phyloP scores from a whole-genome alignment of 1,284 basidiomycete genomes.

The Irpex rosettiformis region DNA sequence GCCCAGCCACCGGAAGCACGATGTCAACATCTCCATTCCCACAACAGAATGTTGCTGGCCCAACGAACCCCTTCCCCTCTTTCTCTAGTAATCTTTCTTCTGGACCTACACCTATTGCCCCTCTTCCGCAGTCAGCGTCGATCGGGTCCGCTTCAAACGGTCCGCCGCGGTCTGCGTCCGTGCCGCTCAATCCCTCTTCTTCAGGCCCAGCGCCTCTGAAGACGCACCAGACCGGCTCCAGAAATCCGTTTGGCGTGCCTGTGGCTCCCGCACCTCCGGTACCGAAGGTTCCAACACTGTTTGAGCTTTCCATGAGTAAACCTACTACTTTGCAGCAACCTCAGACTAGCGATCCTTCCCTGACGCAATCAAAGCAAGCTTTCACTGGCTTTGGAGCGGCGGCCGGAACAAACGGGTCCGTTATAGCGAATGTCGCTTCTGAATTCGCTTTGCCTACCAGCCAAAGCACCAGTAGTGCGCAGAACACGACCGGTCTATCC shows the following conservation, averaged over 20 bases:
- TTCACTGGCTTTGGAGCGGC: background rate
- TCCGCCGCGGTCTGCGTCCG: conserved; percentile 64
- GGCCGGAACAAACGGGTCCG: conserved; percentile 38
- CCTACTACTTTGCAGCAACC: conserved; percentile 25
- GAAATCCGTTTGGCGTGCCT: conserved; percentile 91
- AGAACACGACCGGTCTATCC: conserved; percentile 18
- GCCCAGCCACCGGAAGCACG: conserved; percentile 10
- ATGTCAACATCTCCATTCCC: conserved; percentile 17
- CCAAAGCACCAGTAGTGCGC: conserved; percentile 27
- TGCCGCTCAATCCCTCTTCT: conserved; percentile 48
- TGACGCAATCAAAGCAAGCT: background rate
- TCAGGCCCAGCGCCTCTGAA: conserved; percentile 60
- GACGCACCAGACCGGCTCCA: conserved; percentile 89
- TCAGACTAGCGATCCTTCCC: conserved; percentile 21
- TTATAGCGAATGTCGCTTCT: conserved; percentile 67
- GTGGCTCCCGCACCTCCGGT: conserved; percentile 64
- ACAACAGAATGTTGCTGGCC: conserved; percentile 1
- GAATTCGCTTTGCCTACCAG: conserved; percentile 53
- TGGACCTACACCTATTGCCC: background rate
- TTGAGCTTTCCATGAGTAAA: conserved; percentile 69
- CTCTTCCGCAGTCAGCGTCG: conserved; percentile 10
- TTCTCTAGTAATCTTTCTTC: conserved; percentile 17
- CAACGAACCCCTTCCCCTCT: conserved; percentile 21
- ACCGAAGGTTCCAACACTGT: conserved; percentile 75
- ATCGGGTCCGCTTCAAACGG: conserved; percentile 9